Base-by-base conservation (phyloP, 805 yeast genomes). In the Metschnikowia gelsemii region DNA sequence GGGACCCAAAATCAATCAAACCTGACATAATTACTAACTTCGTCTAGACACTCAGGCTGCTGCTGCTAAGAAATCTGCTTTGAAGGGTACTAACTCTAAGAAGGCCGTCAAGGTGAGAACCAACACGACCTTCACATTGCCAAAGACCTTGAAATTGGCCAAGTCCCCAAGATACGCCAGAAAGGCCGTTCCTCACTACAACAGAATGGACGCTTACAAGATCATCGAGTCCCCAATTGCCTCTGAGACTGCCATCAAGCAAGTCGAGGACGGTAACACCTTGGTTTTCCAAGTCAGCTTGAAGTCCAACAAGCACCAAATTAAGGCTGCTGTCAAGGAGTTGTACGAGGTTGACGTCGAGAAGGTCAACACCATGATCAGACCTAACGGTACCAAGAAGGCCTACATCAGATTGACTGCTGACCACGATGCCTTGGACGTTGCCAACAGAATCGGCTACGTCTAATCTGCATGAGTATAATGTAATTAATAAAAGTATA, bases 351-450 rank as follows among this genome's bases (percentile, higher is more conserved):
- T 91, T 66, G 98, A 93, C 59, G 93, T 86, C 61, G 78, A 75
- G 66, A 79, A 87, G 76, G 89, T 93, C 70, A 90, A 93, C 91
- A 93, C 99, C 62, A 81, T 93, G 73, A 78, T 93, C 68, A 88
- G 96, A 80, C 97, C 99, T 73, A 90, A 93, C 76, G 99, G 99
- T 76, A 86, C 97, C 80, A 93, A 93, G 88, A 93, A 93, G 84
- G 99, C 99, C 71, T 93, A 85, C 83, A 91, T 93, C 72, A 88
- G 95, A 81, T 86, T 93, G 73, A 88, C 98, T 69, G 91, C 96
- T 72, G 99, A 93, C 77, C 86, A 83, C 82, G 99, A 93, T 79
- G 98, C 98, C 75, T 86, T 93, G 72, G 99, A 93, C 75, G 89
- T 93, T 75, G 99, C 99, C 73, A 90, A 90, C 96, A 88, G 93